Percentiles rank a stretch among this genome's conserved stretches.
Evolutionary conservation across 495 filamentous ascomycete genomes (phyloP).

Genomic region (Polyplosphaeria fusca): DNA sequence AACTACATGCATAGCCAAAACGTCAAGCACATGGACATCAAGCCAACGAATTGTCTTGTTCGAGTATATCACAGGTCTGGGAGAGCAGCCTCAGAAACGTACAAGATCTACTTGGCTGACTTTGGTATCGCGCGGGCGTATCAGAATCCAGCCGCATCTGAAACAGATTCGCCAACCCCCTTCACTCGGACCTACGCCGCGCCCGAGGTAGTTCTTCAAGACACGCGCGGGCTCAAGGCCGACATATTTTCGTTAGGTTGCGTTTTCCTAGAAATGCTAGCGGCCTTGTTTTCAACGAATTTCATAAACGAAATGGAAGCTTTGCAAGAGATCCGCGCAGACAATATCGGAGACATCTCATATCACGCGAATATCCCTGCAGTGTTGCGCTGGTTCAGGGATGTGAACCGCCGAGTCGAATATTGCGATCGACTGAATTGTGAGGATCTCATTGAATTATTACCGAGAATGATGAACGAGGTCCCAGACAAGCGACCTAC

Average conservation of each 20-base stretch:
- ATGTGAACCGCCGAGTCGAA: no score
- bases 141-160: constrained; percentile 21
- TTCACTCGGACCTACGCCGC: constrained; percentile 24
- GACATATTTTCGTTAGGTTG: constrained; percentile 30
- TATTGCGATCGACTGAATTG: no score
- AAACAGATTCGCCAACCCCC: constrained; percentile 18
- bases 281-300: no score
- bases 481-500: no score
- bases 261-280: constrained; percentile 21
- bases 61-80: neutral
- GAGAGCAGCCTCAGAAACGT: neutral
- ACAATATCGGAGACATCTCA: neutral
- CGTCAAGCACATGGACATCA: constrained; percentile 33
- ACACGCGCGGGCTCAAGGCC: constrained; percentile 12
- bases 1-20: constrained; percentile 10
- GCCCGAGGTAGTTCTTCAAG: constrained; percentile 16
- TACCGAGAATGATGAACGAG: no score
- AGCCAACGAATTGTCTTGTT: constrained; percentile 30
- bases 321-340: neutral
- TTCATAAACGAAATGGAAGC: no score
- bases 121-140: constrained; percentile 18
- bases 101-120: constrained; percentile 11
- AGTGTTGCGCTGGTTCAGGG: no score
- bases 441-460: no score
- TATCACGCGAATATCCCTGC: neutral